Evolutionary conservation across 192 early-diverging fungal species (phyloP), one percentile per base, ranked within the genome.

Genomic region (Mortierella hygrophila): DNA sequence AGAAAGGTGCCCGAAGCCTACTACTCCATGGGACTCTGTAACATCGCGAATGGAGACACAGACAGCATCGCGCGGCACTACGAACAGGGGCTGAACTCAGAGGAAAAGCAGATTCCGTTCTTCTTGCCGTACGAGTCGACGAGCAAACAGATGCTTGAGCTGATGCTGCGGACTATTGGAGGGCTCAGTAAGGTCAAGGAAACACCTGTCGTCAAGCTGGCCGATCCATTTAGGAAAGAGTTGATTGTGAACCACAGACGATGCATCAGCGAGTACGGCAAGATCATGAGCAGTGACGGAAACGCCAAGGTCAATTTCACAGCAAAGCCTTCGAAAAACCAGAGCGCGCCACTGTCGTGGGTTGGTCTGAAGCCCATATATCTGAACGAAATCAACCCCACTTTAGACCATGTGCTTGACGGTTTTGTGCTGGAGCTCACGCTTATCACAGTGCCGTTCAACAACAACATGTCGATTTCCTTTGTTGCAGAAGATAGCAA

Each of bases 231-330:
- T 46, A 80, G 72, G 79, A 80, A 74, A 74, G 79, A 80, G 29
- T 72, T 80, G 79, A 74, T 80, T 80, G 79, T 80, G 79, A 68
- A 80, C 71, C 79, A 80, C 72, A 80, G 79, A 80, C 79, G 79
- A 80, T 18, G 5, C 60, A 40, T 74, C 46, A 80, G 72, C 57
- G 74, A 80, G 35, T 35, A 35, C 35, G 35, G 35, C 35, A 35
- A 35, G 79, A 74, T 80, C 72, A 74, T 80, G 57, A 80, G 79
- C 79, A 80, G 60, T 69, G 60, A 65, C 60, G 23, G 40, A 74
- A 47, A 74, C 72, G 16, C 23, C 71, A 80, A 68, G 79, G 0
- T 68, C 72, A 80, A 80, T 69, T 74, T 74, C 63, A 80, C 79
- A 80, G 79, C 79, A 80, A 74, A 73, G 72, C 79, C 79, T 80